Evolutionary conservation across 2,329 filamentous ascomycete genomes (phyloP), one percentile per base, ranked within the genome.

Genomic region (Dryadomyces quercivorus): DNA sequence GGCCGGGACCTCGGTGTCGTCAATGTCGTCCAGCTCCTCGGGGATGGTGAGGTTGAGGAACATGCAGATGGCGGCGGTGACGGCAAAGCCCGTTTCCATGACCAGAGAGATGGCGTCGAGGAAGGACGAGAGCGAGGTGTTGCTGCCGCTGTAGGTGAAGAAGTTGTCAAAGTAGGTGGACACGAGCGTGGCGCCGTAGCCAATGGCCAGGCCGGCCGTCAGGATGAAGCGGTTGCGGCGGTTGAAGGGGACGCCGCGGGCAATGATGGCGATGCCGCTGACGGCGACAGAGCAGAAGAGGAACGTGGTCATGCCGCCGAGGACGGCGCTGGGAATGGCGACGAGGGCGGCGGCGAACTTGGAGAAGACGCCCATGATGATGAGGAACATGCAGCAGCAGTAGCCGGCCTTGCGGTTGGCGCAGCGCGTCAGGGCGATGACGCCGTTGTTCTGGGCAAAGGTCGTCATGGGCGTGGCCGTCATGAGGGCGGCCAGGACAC

Each of bases 361-460:
- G 60, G 86, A 81, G 61, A 92, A 89, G 57, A 93, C 72, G 16
- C 88, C 88, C 81, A 90, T 89, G 60, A 93, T 67, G 58, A 93
- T 69, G 12, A 93, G 76, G 72, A 90, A 90, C 62, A 86, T 75
- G 65, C 78, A 89, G 64, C 83, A 86, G 50, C 83, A 85, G 65
- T 89, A 90, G 5, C 88, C 88, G 5, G 87, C 88, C 49, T 82
- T 85, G 53, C 88, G 80, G 66, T 89, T 92, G 1, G 88, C 88
- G 65, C 87, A 92, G 16, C 86, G 78, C 0, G 88, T 93, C 47
- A 93, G 74, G 0, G 87, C 85, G 57, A 93, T 91, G 52, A 92
- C 86, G 40, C 87, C 87, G 65, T 92, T 91, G 71, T 92, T 92
- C 66, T 91, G 86, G 0, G 87, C 87, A 61, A 91, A 91, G 0